phyloP scores from a whole-genome alignment of 345 rosid species.

The Tarenaya hassleriana region DNA sequence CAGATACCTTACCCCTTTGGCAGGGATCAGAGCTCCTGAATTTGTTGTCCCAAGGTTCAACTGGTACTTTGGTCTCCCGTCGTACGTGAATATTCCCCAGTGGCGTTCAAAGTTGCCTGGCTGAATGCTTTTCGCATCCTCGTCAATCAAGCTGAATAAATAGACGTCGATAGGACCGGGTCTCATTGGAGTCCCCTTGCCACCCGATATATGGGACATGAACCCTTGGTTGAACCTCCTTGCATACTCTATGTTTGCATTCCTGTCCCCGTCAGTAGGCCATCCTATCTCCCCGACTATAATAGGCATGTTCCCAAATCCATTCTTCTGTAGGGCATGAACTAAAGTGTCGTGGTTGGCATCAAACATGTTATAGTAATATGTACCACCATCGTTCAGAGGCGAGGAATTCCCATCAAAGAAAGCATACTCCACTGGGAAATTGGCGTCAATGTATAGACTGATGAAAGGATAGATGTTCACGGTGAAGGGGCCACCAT shows the following conservation, averaged over 20 bases:
- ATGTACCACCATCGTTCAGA: constrained; percentile 53
- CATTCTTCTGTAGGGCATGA: constrained; percentile 74
- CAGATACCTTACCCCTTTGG: constrained; percentile 43
- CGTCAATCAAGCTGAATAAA: constrained; percentile 77
- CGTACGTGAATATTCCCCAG: constrained; percentile 80
- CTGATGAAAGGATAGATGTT: constrained; percentile 94
- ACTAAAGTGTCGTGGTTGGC: constrained; percentile 88
- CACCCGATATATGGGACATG: constrained; percentile 56
- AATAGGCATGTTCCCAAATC: constrained; percentile 64
- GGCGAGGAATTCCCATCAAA: constrained; percentile 68
- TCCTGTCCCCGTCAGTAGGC: constrained; percentile 89
- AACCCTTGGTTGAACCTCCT: constrained; percentile 88
- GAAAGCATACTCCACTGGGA: constrained; percentile 88
- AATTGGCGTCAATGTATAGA: constrained; percentile 61
- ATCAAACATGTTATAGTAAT: constrained; percentile 73
- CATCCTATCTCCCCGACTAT: constrained; percentile 89
- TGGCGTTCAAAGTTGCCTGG: constrained; percentile 93
- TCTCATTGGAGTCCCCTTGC: constrained; percentile 81
- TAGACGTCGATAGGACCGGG: constrained; percentile 68
- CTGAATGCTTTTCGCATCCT: constrained; percentile 69
- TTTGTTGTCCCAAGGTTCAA: constrained; percentile 81
- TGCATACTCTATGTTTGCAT: constrained; percentile 64
- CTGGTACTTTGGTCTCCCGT: constrained; percentile 59
- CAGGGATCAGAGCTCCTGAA: constrained; percentile 50
- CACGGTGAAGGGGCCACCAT: constrained; percentile 66